Conservation (phyloP, 495 filamentous ascomycete species). For the Penicillium angulare region DNA sequence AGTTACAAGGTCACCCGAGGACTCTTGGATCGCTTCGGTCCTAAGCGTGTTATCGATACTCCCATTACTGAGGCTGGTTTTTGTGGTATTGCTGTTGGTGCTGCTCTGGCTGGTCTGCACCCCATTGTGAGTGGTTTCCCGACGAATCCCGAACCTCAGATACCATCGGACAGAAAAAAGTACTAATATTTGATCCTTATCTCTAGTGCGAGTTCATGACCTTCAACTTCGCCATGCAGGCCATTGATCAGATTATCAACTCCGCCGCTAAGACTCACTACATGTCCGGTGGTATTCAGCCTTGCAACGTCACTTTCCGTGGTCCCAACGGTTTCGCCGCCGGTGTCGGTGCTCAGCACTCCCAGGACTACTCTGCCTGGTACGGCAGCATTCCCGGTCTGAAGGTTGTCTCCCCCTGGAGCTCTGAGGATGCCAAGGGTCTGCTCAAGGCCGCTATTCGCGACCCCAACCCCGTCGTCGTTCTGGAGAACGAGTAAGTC, state of each 20-base stretch:
- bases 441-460: slow-evolving; percentile 96
- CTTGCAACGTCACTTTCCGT: slow-evolving; percentile 99
- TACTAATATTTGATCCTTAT: neutral
- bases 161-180: neutral
- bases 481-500: slow-evolving; percentile 93
- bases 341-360: slow-evolving; percentile 96
- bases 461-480: slow-evolving; percentile 93
- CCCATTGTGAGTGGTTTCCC: slow-evolving; percentile 69
- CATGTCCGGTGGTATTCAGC: slow-evolving; percentile 99
- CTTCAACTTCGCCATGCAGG: slow-evolving; percentile 99
- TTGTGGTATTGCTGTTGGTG: slow-evolving; percentile 85
- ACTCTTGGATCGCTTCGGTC: slow-evolving; percentile 91
- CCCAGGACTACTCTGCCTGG: slow-evolving; percentile 97
- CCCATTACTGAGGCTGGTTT: slow-evolving; percentile 98
- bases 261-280: slow-evolving; percentile 98
- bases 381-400: slow-evolving; percentile 96
- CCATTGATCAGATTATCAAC: slow-evolving; percentile 99
- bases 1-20: slow-evolving; percentile 99
- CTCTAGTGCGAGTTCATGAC: slow-evolving; percentile 98
- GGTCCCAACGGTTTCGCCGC: slow-evolving; percentile 97
- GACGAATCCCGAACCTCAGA: neutral
- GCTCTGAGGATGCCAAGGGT: slow-evolving; percentile 96
- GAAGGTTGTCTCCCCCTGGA: slow-evolving; percentile 95
- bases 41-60: slow-evolving; percentile 95
- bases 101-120: slow-evolving; percentile 89